These are phyloP conservation scores for Ceratorhiza oryzae-sativae DNA, from an alignment of 1,284 basidiomycete genomes.

Conservation along the genomic window DNA sequence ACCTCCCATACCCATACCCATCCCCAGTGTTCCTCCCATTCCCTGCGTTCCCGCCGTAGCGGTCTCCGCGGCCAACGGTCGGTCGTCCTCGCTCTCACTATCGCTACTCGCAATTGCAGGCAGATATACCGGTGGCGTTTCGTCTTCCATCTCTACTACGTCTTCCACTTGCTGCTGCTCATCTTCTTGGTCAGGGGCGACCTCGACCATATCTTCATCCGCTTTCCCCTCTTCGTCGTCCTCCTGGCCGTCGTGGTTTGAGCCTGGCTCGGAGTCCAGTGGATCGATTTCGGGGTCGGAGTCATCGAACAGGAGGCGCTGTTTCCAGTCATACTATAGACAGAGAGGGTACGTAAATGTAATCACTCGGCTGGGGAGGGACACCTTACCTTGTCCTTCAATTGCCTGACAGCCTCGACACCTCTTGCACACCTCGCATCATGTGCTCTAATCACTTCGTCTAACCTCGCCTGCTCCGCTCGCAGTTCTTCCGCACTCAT, in stretches of 20 bases:
- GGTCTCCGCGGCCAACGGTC: background rate
- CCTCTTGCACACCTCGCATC: slow-evolving; percentile 35
- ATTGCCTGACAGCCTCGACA: slow-evolving; percentile 30
- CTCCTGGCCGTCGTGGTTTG: background rate
- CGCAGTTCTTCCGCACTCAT: slow-evolving; percentile 15
- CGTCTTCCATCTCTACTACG: slow-evolving; percentile 11
- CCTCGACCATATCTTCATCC: slow-evolving; percentile 32
- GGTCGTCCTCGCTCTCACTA: slow-evolving; percentile 24
- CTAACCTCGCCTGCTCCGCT: slow-evolving; percentile 25
- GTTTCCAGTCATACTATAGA: slow-evolving; percentile 34
- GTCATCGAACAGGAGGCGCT: slow-evolving; percentile 31
- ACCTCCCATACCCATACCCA: background rate
- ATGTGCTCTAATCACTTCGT: slow-evolving; percentile 29
- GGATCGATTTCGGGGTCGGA: slow-evolving; percentile 8
- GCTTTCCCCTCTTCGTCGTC: slow-evolving; percentile 1
- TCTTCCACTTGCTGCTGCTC: background rate
- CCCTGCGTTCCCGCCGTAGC: background rate
- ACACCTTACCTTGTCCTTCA: slow-evolving; percentile 23
- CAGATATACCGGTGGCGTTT: slow-evolving; percentile 17
- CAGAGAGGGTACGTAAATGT: background rate
- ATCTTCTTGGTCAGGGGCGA: slow-evolving; percentile 3
- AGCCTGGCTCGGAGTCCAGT: background rate
- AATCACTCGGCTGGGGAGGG: background rate
- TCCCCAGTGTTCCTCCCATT: background rate
- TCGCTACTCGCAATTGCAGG: slow-evolving; percentile 17